Evolutionary conservation across 2,329 filamentous ascomycete species (phyloP).

Genomic region (Metarhizium rileyi): DNA sequence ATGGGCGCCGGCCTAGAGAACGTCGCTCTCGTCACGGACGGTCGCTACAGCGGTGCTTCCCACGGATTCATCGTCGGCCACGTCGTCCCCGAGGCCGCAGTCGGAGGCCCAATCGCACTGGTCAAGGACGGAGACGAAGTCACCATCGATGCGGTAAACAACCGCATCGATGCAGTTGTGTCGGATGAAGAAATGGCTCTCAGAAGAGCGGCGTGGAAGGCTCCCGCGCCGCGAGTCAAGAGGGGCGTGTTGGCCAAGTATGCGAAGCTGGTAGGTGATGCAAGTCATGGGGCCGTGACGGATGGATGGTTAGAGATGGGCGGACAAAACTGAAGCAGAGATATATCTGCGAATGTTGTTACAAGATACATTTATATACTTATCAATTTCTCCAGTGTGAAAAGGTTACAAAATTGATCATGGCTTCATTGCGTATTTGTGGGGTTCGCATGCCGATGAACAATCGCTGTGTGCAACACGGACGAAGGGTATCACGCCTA

Average conservation of each 20-base stretch:
- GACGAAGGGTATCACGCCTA: constrained; percentile 6
- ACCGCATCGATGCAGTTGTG: constrained; percentile 61
- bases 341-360: constrained; percentile 1
- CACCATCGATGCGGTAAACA: constrained; percentile 75
- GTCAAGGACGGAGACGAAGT: constrained; percentile 73
- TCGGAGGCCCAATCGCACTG: constrained; percentile 79
- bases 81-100: constrained; percentile 81
- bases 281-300: constrained; percentile 83
- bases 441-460: neutral
- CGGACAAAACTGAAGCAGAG: neutral
- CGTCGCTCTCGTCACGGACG: constrained; percentile 85
- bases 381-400: no score
- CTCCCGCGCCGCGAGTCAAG: constrained; percentile 62
- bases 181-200: constrained; percentile 58
- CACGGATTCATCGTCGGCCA: constrained; percentile 94
- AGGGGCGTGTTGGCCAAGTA: constrained; percentile 88
- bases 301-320: constrained; percentile 36
- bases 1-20: constrained; percentile 87
- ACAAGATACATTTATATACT: no score
- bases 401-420: neutral
- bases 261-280: constrained; percentile 76
- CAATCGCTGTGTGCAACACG: neutral
- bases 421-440: neutral
- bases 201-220: constrained; percentile 57
- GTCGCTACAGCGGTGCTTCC: constrained; percentile 76